Evolutionary conservation across 1,284 basidiomycete species (phyloP), one percentile per base, ranked within the genome.

Genomic region (Spongispora temasekensis): DNA sequence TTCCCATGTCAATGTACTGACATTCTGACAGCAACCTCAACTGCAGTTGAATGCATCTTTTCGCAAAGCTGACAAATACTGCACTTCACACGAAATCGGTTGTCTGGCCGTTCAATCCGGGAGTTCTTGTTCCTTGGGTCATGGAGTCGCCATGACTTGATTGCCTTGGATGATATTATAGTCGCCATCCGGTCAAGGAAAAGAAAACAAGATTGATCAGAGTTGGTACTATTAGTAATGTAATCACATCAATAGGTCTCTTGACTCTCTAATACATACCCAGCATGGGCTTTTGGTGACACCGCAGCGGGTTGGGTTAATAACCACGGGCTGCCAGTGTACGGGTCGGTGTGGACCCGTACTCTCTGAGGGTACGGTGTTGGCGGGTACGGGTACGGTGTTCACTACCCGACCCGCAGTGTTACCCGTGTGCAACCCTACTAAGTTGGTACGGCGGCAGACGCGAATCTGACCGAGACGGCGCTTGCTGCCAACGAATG

Each of bases 341-440:
- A 57, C 37, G 32, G 55, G 54, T 57, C 54, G 44, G 53, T 56
- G 58, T 57, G n/a, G 9, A 59, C 58, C 58, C 35, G 30, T 57
- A 57, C 55, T 48, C 34, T 19, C 25, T 8, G 21, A 15, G 52
- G 27, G 32, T 58, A 25, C 17, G 32, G 53, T 55, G 52, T 58
- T 30, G 52, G 57, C 42, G 19, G 30, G 52, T 56, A 35, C 27
- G 27, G 46, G 53, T 56, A 32, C 35, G 44, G 46, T 56, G 53
- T 56, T 32, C 64, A 52, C 52, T 35, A 9, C 23, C 32, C n/a
- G 32, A 35, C 52, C 51, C 23, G 31, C 23, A 15, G 32, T 53
- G 32, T 35, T 32, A 53, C 23, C 51, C 19, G 51, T 53, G 32
- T 53, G 51, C 51, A 35, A 34, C 51, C 32, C 32, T 52, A 46